These are phyloP conservation scores for Fusarium sp. DNA, from an alignment of 2,329 filamentous ascomycete genomes.

Conservation along the genomic window DNA sequence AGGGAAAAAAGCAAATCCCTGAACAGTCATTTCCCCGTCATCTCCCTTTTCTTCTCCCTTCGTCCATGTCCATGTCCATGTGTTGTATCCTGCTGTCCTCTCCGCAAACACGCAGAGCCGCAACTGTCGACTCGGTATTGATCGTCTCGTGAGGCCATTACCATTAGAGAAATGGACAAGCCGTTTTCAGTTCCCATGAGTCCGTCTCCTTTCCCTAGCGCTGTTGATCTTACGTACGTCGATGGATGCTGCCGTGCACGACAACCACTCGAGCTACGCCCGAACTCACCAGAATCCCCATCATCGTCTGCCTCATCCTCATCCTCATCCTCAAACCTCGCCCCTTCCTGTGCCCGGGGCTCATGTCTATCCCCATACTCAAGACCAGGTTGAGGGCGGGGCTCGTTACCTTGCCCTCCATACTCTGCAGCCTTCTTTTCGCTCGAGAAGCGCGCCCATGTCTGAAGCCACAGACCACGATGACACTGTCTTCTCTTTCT, in stretches of 20 bases:
- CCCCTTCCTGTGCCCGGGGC: conserved; percentile 28
- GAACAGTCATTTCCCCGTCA: conserved; percentile 18
- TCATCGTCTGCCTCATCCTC: conserved; percentile 16
- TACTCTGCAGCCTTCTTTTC: conserved; percentile 25
- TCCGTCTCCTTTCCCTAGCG: conserved; percentile 23
- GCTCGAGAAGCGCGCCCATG: conserved; percentile 37
- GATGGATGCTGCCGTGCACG: conserved; percentile 35
- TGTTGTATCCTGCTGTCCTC: background rate
- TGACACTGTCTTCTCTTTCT: conserved; percentile 42
- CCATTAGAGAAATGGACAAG: conserved; percentile 34
- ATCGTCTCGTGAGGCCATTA: conserved; percentile 22
- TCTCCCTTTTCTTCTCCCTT: conserved; percentile 24
- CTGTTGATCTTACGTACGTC: conserved; percentile 31
- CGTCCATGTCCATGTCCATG: background rate
- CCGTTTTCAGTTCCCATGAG: conserved; percentile 34
- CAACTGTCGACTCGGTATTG: conserved; percentile 24
- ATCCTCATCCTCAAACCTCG: conserved; percentile 11
- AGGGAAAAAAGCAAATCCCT: conserved; percentile 22
- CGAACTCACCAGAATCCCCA: conserved; percentile 16
- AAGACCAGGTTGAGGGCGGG: conserved; percentile 16
- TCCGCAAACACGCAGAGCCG: conserved; percentile 26
- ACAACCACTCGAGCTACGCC: conserved; percentile 26
- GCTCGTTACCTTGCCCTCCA: conserved; percentile 21
- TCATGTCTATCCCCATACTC: conserved; percentile 19
- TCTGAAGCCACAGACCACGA: conserved; percentile 43